These are phyloP conservation scores for Dalbergia oliveri DNA, from an alignment of 306 rosid species.

Conservation along the genomic window DNA sequence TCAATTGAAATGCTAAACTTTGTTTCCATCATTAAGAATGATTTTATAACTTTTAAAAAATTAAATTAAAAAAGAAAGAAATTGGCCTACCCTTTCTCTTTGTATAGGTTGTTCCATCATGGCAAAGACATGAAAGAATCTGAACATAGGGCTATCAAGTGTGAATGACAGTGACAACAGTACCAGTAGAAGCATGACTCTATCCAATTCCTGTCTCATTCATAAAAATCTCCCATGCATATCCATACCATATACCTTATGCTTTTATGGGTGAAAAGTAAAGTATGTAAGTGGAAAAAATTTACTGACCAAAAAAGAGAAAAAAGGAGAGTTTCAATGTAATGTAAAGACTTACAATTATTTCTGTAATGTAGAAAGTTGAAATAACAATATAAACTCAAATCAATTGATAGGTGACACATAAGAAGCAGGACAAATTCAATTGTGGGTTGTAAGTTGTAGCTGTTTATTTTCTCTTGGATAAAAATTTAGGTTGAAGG, in stretches of 20 bases:
- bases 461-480: no score
- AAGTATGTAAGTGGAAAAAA: not conserved
- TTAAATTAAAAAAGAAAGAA: not conserved
- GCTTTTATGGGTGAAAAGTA: conserved; percentile 27
- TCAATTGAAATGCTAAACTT: not conserved
- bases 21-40: not conserved
- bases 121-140: conserved; percentile 13
- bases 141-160: conserved; percentile 2
- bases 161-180: conserved; percentile 18
- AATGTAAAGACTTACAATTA: not conserved
- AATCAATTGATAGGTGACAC: not conserved
- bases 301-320: not conserved
- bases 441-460: not conserved
- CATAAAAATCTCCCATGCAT: conserved; percentile 1
- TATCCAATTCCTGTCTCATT: conserved; percentile 12
- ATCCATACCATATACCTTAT: conserved; percentile 24
- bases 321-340: not conserved
- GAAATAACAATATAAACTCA: not conserved
- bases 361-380: not conserved
- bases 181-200: conserved; percentile 20
- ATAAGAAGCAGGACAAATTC: not conserved
- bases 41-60: not conserved
- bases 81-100: conserved; percentile 21
- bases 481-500: no score
- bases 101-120: conserved; percentile 16